A percentile compares a stretch with the other conserved stretches of the same genome.
These are phyloP conservation scores for Ophiobolus disseminans DNA, from an alignment of 2,329 filamentous ascomycete species.

Conservation along the genomic window DNA sequence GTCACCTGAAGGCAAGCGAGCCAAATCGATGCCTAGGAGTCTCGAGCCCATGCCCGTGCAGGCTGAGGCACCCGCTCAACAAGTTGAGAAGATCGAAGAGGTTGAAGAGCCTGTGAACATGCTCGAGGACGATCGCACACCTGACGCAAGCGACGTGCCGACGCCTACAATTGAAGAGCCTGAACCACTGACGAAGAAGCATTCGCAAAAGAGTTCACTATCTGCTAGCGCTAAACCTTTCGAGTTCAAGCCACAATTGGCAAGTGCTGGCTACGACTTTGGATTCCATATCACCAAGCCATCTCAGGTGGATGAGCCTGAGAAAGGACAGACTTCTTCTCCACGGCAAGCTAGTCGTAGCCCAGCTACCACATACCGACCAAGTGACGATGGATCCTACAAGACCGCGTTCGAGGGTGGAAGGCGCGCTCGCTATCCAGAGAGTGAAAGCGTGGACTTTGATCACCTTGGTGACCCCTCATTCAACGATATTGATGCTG, in stretches of 20 bases:
- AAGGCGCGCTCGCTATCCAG: conserved; percentile 43
- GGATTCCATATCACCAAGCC: conserved; percentile 50
- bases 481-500: conserved; percentile 87
- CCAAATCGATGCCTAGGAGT: conserved; percentile 37
- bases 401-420: conserved; percentile 47
- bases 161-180: conserved; percentile 41
- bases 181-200: conserved; percentile 32
- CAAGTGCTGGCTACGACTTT: conserved; percentile 43
- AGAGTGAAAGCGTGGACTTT: conserved; percentile 48
- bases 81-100: conserved; percentile 16
- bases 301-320: conserved; percentile 36
- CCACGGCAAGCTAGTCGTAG: conserved; percentile 41
- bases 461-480: conserved; percentile 53
- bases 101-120: conserved; percentile 25
- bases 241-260: conserved; percentile 51
- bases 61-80: conserved; percentile 13
- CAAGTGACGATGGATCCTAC: conserved; percentile 50
- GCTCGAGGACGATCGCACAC: conserved; percentile 26
- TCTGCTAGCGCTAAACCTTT: conserved; percentile 78
- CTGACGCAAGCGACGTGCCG: conserved; percentile 36
- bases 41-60: conserved; percentile 31
- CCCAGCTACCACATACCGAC: conserved; percentile 49
- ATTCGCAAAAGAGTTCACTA: conserved; percentile 59
- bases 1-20: conserved; percentile 34
- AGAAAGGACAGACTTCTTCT: conserved; percentile 26